Conservation (phyloP, 2,329 filamentous ascomycete genomes). For the Calonectria henricotiae region DNA sequence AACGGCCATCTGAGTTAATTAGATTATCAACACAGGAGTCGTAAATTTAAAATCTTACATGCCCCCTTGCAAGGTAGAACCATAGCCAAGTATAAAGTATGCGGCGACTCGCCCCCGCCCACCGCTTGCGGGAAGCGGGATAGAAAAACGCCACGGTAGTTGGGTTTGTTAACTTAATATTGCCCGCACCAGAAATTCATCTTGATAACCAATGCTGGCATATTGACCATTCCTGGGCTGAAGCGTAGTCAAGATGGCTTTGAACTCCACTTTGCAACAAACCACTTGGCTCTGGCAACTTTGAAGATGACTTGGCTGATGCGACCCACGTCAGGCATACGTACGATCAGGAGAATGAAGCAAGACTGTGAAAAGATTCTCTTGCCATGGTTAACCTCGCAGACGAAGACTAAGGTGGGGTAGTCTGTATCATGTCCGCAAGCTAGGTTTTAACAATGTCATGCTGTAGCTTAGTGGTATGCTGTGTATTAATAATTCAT, state of each 20-base stretch:
- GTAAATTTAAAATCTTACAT: no score
- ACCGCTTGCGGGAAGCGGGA: no score
- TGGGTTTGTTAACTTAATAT: no score
- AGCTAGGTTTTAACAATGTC: no score
- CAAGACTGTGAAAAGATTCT: neutral
- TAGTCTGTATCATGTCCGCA: neutral
- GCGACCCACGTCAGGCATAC: neutral
- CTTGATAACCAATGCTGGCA: conserved; percentile 50
- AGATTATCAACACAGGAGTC: no score
- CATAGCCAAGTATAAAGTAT: no score
- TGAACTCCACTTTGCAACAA: conserved; percentile 43
- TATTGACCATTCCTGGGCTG: conserved; percentile 38
- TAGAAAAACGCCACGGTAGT: no score
- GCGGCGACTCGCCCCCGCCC: no score
- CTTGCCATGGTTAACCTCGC: neutral
- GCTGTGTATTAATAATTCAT: no score
- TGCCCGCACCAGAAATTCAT: neutral
- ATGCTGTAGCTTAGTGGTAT: no score
- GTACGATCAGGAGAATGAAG: neutral
- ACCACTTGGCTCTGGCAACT: conserved; percentile 24
- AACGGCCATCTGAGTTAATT: no score
- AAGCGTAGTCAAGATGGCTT: conserved; percentile 35
- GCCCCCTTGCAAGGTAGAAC: no score
- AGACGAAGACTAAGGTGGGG: neutral
- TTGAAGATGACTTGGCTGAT: neutral